Evolutionary conservation across 139 green algal genomes (phyloP).

Genomic region (Bryopsis sp.): DNA sequence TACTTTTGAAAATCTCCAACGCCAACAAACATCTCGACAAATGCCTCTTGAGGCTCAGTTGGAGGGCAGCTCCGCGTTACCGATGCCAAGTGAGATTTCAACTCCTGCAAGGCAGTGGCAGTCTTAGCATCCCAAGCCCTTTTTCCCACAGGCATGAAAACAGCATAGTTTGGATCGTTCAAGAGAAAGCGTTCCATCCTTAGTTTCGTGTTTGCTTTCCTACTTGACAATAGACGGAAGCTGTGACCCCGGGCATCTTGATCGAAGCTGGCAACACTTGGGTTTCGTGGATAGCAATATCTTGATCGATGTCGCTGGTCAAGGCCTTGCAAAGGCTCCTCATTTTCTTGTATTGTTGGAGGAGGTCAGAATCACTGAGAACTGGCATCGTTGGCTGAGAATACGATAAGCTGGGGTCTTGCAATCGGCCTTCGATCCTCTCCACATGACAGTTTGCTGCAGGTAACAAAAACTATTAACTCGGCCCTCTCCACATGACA

Average conservation of each 20-base stretch:
- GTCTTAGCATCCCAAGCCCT: not conserved
- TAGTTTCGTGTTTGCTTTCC: too few relatives aligned
- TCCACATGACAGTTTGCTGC: not conserved
- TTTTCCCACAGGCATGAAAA: not conserved
- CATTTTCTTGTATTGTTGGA: not conserved
- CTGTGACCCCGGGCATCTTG: not conserved
- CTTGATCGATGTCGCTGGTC: not conserved
- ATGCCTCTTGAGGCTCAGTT: not conserved
- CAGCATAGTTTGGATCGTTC: not conserved
- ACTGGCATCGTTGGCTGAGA: not conserved
- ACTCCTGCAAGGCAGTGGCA: not conserved
- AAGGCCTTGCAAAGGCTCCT: constrained; percentile 2
- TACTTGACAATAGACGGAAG: not conserved
- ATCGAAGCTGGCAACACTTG: not conserved
- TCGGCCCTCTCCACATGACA: not conserved
- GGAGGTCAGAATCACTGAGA: not conserved
- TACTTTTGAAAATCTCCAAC: not conserved
- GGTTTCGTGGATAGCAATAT: constrained; percentile 7
- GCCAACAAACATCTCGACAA: constrained; percentile 2
- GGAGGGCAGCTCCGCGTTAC: not conserved
- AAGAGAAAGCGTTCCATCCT: too few relatives aligned
- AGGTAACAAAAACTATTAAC: not conserved
- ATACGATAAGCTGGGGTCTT: not conserved
- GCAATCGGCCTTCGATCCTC: not conserved
- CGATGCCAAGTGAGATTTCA: constrained; percentile 1